Evolutionary conservation across 2,329 filamentous ascomycete genomes (phyloP).

Genomic region (Shiraia bambusicola): DNA sequence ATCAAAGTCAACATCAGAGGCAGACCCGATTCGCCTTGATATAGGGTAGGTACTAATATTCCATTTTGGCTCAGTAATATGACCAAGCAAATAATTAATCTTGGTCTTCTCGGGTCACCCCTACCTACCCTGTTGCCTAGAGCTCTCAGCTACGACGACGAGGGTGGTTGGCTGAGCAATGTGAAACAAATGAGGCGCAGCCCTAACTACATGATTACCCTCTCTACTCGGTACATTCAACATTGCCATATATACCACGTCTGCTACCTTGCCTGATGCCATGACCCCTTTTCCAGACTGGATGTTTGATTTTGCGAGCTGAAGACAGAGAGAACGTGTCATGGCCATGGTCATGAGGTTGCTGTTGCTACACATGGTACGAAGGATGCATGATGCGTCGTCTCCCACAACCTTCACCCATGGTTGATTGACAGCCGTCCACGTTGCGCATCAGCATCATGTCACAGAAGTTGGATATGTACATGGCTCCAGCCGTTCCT

Average conservation of each 20-base stretch:
- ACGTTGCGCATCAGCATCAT: conserved; percentile 4
- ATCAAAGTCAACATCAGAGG: neutral
- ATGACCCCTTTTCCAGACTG: conserved; percentile 1
- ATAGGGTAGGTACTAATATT: neutral
- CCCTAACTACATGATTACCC: conserved; percentile 20
- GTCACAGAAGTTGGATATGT: conserved; percentile 7
- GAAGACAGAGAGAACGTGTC: too few relatives aligned
- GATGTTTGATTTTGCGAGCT: too few relatives aligned
- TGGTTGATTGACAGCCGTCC: conserved; percentile 14
- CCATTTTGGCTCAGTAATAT: neutral
- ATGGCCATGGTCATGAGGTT: neutral
- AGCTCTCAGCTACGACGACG: conserved; percentile 15
- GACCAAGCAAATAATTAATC: neutral
- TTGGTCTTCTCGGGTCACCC: too few relatives aligned
- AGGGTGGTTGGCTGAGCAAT: conserved; percentile 24
- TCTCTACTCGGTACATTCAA: too few relatives aligned
- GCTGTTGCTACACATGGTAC: conserved; percentile 22
- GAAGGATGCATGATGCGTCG: conserved; percentile 22
- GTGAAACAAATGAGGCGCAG: conserved; percentile 39
- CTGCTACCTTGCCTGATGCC: neutral
- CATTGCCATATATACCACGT: too few relatives aligned
- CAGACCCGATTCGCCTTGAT: neutral
- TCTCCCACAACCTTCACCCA: conserved; percentile 13
- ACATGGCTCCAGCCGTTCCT: conserved; percentile 7
- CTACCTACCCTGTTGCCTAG: conserved; percentile 11